phyloP scores from a whole-genome alignment of 257 asterid species.

The Solanum lignicaule region DNA sequence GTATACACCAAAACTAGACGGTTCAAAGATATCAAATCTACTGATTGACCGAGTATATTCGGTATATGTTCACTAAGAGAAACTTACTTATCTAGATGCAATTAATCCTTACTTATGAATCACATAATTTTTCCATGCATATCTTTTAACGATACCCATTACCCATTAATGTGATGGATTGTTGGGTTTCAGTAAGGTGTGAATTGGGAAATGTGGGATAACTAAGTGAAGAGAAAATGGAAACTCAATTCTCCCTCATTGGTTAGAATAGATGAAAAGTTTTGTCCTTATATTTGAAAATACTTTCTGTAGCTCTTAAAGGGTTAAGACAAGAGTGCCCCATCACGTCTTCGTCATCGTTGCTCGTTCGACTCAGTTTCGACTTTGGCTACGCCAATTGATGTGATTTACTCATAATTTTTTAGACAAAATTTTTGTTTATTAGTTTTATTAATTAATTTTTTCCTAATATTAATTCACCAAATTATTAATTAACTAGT shows the following conservation, averaged over 20 bases:
- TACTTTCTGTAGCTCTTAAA: not conserved
- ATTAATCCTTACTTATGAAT: not conserved
- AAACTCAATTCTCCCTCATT: not conserved
- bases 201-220: not conserved
- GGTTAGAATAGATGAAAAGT: not conserved
- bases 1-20: not conserved
- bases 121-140: not conserved
- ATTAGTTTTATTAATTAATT: too few species aligned
- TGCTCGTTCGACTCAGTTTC: not conserved
- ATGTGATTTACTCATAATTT: not conserved
- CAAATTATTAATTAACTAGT: too few species aligned
- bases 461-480: not conserved
- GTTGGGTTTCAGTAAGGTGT: not conserved
- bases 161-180: not conserved
- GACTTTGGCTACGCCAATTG: not conserved
- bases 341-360: not conserved
- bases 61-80: not conserved
- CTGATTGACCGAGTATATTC: not conserved
- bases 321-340: not conserved
- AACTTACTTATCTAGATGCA: not conserved
- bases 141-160: not conserved
- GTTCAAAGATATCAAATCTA: not conserved
- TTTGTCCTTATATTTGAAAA: not conserved
- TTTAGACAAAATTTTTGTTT: not conserved
- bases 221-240: not conserved